Percentiles rank a stretch among this genome's conserved stretches.
phyloP scores from a whole-genome alignment of 116 monocot genomes.

The Dioscorea cayenensis region DNA sequence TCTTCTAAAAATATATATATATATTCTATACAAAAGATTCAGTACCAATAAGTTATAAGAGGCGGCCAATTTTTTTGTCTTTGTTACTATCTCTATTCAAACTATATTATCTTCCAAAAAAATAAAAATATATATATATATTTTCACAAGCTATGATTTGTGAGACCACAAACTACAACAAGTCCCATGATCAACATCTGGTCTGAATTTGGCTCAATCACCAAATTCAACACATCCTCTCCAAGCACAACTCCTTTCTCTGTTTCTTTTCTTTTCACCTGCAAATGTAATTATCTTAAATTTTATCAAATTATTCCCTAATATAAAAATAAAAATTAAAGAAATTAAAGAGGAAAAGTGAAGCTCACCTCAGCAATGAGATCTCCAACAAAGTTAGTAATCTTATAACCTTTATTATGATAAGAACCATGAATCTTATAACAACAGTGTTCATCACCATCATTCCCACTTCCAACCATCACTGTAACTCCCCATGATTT shows the following conservation, averaged over 20 bases:
- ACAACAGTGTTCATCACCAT: background rate
- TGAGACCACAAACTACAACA: conserved; percentile 36
- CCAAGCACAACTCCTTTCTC: conserved; percentile 28
- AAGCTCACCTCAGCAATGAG: background rate
- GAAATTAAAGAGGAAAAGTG: background rate
- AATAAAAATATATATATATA: background rate
- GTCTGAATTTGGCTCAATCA: conserved; percentile 35
- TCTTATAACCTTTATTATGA: background rate
- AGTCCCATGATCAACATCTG: conserved; percentile 31
- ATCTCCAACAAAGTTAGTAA: background rate
- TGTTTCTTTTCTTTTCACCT: conserved; percentile 43
- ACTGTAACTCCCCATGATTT: background rate
- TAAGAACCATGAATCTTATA: conserved; percentile 14
- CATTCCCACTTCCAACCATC: background rate
- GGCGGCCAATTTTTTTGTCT: too few species aligned
- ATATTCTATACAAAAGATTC: too few species aligned
- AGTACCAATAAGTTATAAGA: too few species aligned
- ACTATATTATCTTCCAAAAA: background rate
- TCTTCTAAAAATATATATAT: too few species aligned
- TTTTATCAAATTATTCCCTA: background rate
- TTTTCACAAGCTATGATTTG: conserved; percentile 23
- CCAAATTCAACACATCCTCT: conserved; percentile 35
- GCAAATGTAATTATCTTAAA: background rate
- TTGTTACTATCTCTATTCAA: too few species aligned
- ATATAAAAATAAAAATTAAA: background rate